These are phyloP conservation scores for Apiotrichum siamense DNA, from an alignment of 1,284 basidiomycete species.

Conservation along the genomic window DNA sequence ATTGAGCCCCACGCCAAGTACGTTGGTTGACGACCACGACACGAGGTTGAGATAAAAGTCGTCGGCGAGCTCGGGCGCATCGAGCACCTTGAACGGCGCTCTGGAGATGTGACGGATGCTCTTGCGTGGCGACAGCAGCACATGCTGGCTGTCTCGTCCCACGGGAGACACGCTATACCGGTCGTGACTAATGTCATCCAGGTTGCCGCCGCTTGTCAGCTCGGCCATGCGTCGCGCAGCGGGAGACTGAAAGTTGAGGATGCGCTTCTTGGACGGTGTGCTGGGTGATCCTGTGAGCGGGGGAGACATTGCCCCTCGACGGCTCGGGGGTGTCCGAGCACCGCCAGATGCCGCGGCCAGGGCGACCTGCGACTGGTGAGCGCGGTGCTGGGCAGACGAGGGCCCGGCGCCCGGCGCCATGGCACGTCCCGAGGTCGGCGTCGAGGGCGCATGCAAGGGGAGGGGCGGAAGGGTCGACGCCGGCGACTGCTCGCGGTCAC, in stretches of 20 bases:
- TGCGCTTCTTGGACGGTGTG: constrained; percentile 48
- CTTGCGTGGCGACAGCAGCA: constrained; percentile 80
- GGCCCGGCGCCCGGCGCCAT: constrained; percentile 41
- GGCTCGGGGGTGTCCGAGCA: constrained; percentile 26
- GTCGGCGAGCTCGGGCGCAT: constrained; percentile 93
- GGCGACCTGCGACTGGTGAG: constrained; percentile 41
- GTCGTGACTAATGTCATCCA: constrained; percentile 62
- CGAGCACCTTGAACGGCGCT: constrained; percentile 94
- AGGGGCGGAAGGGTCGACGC: constrained; percentile 41
- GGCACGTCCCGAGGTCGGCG: constrained; percentile 37
- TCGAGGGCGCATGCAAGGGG: constrained; percentile 41
- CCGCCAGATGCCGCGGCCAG: constrained; percentile 25
- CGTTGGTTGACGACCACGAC: constrained; percentile 93
- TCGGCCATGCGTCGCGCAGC: constrained; percentile 29
- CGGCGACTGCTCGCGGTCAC: constrained; percentile 38
- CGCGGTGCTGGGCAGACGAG: constrained; percentile 35
- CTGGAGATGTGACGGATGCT: constrained; percentile 79
- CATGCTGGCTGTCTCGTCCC: constrained; percentile 68
- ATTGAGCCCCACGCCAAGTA: constrained; percentile 87
- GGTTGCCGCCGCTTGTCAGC: constrained; percentile 29
- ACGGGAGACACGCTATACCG: constrained; percentile 88
- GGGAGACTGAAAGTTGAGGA: constrained; percentile 51
- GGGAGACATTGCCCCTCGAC: constrained; percentile 32
- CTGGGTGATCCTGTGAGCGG: constrained; percentile 42
- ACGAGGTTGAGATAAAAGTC: constrained; percentile 98